These are phyloP conservation scores for Xylariomycetidae sp. DNA, from an alignment of 2,329 filamentous ascomycete species.

Conservation along the genomic window DNA sequence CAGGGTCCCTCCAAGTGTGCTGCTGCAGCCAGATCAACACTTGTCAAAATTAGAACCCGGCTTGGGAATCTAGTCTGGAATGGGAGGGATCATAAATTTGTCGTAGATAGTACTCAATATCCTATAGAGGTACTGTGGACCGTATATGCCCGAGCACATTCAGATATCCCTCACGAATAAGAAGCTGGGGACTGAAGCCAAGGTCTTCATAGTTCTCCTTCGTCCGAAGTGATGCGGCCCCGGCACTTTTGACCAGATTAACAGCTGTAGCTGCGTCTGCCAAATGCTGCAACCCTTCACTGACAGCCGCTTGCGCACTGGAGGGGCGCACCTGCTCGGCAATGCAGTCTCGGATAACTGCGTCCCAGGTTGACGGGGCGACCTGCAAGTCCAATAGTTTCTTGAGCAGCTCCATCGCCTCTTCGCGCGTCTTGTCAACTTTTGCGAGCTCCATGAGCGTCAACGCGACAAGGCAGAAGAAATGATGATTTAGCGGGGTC, in stretches of 20 bases:
- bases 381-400: slow-evolving; percentile 51
- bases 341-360: slow-evolving; percentile 48
- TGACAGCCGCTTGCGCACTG: slow-evolving; percentile 36
- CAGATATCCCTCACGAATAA: slow-evolving; percentile 37
- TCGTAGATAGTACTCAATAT: no score
- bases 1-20: no score
- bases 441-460: slow-evolving; percentile 57
- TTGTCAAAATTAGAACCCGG: no score
- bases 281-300: slow-evolving; percentile 55
- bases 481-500: slow-evolving; percentile 64
- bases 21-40: no score
- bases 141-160: slow-evolving; percentile 21
- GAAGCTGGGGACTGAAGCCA: slow-evolving; percentile 35
- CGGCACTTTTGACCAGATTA: slow-evolving; percentile 18
- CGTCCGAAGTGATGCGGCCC: slow-evolving; percentile 16
- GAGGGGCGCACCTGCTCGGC: slow-evolving; percentile 33
- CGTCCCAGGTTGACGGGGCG: slow-evolving; percentile 52
- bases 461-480: slow-evolving; percentile 54
- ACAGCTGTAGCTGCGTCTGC: slow-evolving; percentile 50
- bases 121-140: slow-evolving; percentile 13
- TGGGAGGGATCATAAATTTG: no score
- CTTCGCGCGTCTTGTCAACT: slow-evolving; percentile 50
- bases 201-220: slow-evolving; percentile 36
- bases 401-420: slow-evolving; percentile 51
- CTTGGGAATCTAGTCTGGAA: background rate